These are phyloP conservation scores for Colletotrichum camelliae DNA, from an alignment of 2,329 filamentous ascomycete species.

Conservation along the genomic window DNA sequence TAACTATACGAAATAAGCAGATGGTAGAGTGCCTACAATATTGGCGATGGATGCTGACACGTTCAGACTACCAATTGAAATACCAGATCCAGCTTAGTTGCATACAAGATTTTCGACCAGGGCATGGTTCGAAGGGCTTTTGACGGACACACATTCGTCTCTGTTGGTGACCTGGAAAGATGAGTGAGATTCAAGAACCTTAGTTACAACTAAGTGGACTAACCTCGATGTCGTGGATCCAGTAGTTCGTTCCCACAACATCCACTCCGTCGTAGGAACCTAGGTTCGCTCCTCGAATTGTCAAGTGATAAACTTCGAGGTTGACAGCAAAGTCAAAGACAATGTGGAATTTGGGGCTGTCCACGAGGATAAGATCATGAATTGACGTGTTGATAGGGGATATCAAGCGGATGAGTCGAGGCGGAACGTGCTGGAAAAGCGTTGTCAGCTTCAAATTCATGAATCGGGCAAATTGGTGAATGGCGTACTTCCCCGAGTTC, in stretches of 20 bases:
- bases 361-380: background rate
- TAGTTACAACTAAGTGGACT: fast-evolving
- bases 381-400: background rate
- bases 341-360: background rate
- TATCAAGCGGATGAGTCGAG: background rate
- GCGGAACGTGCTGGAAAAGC: background rate
- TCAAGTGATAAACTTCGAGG: background rate
- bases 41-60: background rate
- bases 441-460: background rate
- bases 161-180: background rate
- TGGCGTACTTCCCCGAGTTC: background rate
- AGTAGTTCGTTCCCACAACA: background rate
- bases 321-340: background rate
- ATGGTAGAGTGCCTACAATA: background rate
- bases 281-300: background rate
- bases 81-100: background rate
- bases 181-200: background rate
- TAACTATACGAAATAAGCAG: background rate
- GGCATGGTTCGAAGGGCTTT: background rate
- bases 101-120: background rate
- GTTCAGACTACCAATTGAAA: background rate
- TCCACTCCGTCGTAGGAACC: background rate
- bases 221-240: background rate
- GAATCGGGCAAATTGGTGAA: background rate
- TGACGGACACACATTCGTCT: background rate